Evolutionary conservation across 2,329 filamentous ascomycete genomes (phyloP).

Genomic region (Cordyceps cateniannulata): DNA sequence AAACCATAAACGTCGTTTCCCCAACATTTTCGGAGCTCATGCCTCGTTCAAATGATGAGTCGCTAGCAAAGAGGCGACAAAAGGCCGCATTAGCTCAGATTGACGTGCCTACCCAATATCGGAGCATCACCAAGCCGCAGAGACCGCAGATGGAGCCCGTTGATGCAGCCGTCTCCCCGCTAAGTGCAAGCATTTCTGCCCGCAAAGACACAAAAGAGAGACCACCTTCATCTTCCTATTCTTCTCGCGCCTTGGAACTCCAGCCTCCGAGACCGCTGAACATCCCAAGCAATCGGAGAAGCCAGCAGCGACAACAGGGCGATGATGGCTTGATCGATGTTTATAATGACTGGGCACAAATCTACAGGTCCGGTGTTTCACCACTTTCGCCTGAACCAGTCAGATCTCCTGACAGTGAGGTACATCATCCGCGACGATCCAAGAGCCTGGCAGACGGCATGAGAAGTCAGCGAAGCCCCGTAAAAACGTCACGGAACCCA

Average conservation of each 20-base stretch:
- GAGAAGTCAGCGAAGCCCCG: conserved; percentile 3
- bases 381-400: conserved; percentile 15
- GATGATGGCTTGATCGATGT: conserved; percentile 18
- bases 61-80: conserved; percentile 26
- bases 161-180: conserved; percentile 22
- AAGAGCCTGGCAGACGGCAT: conserved; percentile 24
- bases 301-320: conserved; percentile 16
- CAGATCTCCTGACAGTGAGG: conserved; percentile 13
- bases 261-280: conserved; percentile 19
- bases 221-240: conserved; percentile 21
- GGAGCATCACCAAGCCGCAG: neutral
- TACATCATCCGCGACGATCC: conserved; percentile 21
- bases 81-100: conserved; percentile 9
- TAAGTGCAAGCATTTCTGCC: conserved; percentile 17
- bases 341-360: conserved; percentile 22
- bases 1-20: conserved; percentile 15
- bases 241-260: conserved; percentile 15
- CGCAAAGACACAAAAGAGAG: conserved; percentile 14
- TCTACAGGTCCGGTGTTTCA: conserved; percentile 17
- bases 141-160: conserved; percentile 7
- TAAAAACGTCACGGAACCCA: conserved; percentile 4
- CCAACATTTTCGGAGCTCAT: conserved; percentile 27
- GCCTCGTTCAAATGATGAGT: conserved; percentile 18
- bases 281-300: conserved; percentile 4
- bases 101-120: neutral